Conservation (phyloP, 805 yeast species). For the Cyberlindnera saturnus region DNA sequence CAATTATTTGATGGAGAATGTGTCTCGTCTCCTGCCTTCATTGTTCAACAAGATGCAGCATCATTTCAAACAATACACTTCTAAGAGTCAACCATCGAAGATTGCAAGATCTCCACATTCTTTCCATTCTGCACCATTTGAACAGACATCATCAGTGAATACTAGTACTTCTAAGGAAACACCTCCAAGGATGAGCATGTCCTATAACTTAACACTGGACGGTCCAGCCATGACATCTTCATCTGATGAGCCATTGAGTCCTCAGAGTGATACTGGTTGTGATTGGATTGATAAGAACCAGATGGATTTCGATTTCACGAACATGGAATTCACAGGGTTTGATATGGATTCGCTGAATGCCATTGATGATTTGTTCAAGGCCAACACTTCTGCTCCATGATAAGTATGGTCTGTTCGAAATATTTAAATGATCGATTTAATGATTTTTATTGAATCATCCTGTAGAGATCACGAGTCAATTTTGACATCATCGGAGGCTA, state of each 20-base stretch:
- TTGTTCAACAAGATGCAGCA: constrained; percentile 32
- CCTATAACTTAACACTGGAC: constrained; percentile 10
- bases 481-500: no score
- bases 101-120: constrained; percentile 8
- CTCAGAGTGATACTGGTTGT: constrained; percentile 42
- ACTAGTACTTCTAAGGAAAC: not conserved
- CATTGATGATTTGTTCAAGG: constrained; percentile 22
- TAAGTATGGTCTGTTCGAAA: not conserved
- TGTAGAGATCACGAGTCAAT: no score
- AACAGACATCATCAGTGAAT: not conserved
- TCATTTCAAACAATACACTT: constrained; percentile 20
- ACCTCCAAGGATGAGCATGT: constrained; percentile 5
- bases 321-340: constrained; percentile 20
- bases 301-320: constrained; percentile 30
- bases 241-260: constrained; percentile 9
- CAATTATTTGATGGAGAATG: constrained; percentile 40
- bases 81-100: constrained; percentile 1
- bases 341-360: constrained; percentile 21
- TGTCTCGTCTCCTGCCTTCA: constrained; percentile 36
- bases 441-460: no score
- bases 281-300: constrained; percentile 50
- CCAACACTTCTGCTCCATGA: not conserved
- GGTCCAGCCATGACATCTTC: not conserved
- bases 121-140: not conserved
- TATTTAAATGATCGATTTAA: not conserved